phyloP scores from a whole-genome alignment of 345 rosid genomes.

The Linum trigynum region DNA sequence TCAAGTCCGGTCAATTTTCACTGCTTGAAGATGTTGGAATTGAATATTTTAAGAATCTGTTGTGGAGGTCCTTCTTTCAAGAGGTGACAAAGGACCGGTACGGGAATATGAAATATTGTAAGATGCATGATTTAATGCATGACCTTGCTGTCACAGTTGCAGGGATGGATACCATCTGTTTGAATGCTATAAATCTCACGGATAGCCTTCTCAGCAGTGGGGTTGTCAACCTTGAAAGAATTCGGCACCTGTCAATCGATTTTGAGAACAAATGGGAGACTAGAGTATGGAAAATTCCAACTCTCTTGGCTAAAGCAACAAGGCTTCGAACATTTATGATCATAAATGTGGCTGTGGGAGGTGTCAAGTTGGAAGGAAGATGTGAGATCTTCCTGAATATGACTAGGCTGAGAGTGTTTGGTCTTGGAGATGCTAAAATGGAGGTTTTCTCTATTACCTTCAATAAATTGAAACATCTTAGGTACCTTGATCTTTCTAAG shows the following conservation, averaged over 20 bases:
- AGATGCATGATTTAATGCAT: constrained; percentile 23
- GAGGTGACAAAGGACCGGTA: background rate
- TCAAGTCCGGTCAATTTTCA: background rate
- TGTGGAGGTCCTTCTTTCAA: constrained; percentile 15
- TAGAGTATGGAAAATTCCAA: background rate
- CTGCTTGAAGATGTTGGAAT: constrained; percentile 10
- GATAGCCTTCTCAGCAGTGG: no score
- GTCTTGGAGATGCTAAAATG: background rate
- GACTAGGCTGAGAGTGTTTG: constrained; percentile 9
- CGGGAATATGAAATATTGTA: background rate
- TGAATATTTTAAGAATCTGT: constrained; percentile 13
- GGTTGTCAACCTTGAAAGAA: no score
- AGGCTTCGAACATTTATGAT: constrained; percentile 9
- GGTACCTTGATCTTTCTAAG: constrained; percentile 4
- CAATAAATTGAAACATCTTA: constrained; percentile 15
- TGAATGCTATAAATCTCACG: no score
- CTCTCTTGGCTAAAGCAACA: background rate
- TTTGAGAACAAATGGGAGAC: background rate
- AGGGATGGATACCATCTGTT: no score
- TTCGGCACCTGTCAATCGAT: constrained; percentile 7
- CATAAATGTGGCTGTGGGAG: background rate
- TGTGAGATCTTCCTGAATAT: constrained; percentile 3
- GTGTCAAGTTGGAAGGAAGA: background rate
- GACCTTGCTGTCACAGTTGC: constrained; percentile 13
- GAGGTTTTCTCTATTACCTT: constrained; percentile 12